phyloP scores from a whole-genome alignment of 208 protist species.

The Endotrypanum monterogeii region DNA sequence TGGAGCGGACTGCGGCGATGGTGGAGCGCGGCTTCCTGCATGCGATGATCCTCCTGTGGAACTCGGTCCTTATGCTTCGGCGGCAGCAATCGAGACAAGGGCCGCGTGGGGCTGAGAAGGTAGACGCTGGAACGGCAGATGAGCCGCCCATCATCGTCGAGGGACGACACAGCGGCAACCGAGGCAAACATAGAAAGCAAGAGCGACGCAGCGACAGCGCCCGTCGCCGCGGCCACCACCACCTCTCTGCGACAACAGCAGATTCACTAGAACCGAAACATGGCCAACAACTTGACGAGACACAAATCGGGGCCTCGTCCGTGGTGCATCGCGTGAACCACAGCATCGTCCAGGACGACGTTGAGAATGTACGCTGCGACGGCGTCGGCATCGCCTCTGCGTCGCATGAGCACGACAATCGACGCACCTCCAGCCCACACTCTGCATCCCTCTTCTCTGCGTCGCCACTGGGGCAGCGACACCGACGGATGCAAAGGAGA shows the following conservation, averaged over 20 bases:
- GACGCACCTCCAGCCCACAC: neutral
- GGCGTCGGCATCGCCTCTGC: neutral
- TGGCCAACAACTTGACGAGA: neutral
- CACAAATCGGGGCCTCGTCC: neutral
- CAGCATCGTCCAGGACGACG: slow-evolving; percentile 12
- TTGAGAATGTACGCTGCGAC: neutral
- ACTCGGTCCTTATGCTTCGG: slow-evolving; percentile 31
- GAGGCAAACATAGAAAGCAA: neutral
- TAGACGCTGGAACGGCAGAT: neutral
- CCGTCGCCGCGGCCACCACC: neutral
- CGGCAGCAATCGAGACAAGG: slow-evolving; percentile 1
- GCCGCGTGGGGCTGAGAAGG: neutral
- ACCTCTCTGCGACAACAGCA: neutral
- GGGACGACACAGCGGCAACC: neutral
- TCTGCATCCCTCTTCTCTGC: neutral
- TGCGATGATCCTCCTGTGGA: slow-evolving; percentile 50
- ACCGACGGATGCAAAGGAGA: neutral
- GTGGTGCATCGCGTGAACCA: slow-evolving; percentile 25
- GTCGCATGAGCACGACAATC: neutral
- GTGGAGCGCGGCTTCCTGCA: slow-evolving; percentile 38
- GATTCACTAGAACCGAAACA: neutral
- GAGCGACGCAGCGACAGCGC: neutral
- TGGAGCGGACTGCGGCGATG: slow-evolving; percentile 26
- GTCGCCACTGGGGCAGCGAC: neutral
- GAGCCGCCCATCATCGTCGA: slow-evolving; percentile 25